Evolutionary conservation across 192 early-diverging fungal species (phyloP), one percentile per base, ranked within the genome.

Genomic region (Dissophora ornata): DNA sequence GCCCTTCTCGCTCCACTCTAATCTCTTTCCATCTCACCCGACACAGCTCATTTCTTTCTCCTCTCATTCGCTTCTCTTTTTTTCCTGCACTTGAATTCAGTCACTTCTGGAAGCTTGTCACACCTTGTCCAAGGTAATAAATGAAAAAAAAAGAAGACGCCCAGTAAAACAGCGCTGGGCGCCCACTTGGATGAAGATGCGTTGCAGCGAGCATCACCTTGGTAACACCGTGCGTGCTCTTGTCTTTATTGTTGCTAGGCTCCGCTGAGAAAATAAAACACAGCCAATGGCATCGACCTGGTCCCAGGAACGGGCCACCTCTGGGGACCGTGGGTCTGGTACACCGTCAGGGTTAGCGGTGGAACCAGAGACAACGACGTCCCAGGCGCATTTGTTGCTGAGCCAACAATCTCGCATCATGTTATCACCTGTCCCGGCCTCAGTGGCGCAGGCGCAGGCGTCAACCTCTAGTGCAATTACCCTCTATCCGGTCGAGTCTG

Each of bases 351-450:
- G 53, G 30, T 8, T 36, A 12, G 41, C 24, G 33, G 7, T 18
- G 25, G 51, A 19, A 11, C 19, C 41, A 44, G 57, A 49, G 7
- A 33, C 49, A 32, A 30, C 41, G 2, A 30, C 41, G 2, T 13
- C 18, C 22, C 4, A 11, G 29, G 21, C 33, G 19, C 53, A 51
- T 16, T 12, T 16, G 25, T 11, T 44, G n/a, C 45, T 50, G 28
- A 41, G 40, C n/a, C 62, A 40, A 4, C n/a, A 56, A n/a, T 24
- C 52, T 3, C 64, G 64, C 13, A 48, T 67, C 29, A 28, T 77
- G 13, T 46, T 77, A 16, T 77, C 73, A 0, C 73, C 73, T 21
- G 65, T 77, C 34, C 73, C 73, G 2, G 58, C 73, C 19, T 62
- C 59, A 16, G 26, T 54, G 53, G 59, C 46, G n/a, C 49, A 59